These are phyloP conservation scores for Termitomyces sp. DNA, from an alignment of 768 basidiomycete species.

Conservation along the genomic window DNA sequence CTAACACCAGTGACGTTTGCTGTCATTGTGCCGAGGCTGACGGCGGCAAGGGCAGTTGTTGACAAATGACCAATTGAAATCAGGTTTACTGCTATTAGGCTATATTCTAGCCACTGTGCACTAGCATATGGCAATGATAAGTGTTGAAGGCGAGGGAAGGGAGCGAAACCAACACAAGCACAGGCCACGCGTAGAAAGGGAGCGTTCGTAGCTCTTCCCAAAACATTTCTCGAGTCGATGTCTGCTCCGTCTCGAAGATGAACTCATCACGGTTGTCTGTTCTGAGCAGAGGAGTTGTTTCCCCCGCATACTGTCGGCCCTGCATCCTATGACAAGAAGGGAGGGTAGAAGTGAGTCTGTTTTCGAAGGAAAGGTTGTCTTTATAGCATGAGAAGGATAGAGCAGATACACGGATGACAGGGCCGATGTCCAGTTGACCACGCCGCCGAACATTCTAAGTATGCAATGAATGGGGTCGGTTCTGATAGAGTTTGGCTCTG, in stretches of 20 bases:
- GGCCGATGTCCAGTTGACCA: not conserved
- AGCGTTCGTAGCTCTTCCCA: constrained; percentile 9
- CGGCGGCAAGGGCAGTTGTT: constrained; percentile 63
- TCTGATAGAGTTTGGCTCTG: too few relatives aligned
- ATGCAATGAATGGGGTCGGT: too few relatives aligned
- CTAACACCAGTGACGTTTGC: constrained; percentile 24
- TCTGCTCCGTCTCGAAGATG: not conserved
- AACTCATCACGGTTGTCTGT: not conserved
- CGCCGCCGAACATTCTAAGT: too few relatives aligned
- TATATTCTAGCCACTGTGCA: constrained; percentile 55
- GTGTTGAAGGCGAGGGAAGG: too few relatives aligned
- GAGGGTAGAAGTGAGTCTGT: not conserved
- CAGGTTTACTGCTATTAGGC: constrained; percentile 58
- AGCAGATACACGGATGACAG: not conserved
- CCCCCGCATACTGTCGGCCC: not conserved
- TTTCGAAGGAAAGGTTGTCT: not conserved
- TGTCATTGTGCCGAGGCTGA: constrained; percentile 45
- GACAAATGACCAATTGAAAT: constrained; percentile 73
- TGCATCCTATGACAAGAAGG: not conserved
- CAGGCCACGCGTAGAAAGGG: constrained; percentile 6
- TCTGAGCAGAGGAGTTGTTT: not conserved
- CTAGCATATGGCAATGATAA: not conserved
- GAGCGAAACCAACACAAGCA: constrained; percentile 5
- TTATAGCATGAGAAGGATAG: not conserved
- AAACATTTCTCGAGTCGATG: constrained; percentile 1